Base-by-base conservation (phyloP, 2,329 filamentous ascomycete species). In the Neoscytalidium dimidiatum region DNA sequence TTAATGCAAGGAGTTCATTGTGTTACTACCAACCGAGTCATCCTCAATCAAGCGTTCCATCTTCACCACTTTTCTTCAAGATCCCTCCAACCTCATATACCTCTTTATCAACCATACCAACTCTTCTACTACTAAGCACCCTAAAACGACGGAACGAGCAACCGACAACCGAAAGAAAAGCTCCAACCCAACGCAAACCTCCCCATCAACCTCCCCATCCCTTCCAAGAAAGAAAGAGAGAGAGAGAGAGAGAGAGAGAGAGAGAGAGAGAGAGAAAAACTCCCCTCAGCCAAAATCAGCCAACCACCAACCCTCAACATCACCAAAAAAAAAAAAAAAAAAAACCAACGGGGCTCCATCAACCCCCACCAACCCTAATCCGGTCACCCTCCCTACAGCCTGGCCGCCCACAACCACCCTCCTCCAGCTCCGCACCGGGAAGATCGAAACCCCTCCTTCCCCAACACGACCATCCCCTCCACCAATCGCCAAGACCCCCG, bases 401-500 rank as follows among this genome's bases (percentile, higher is more conserved):
- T 76, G 76, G 65, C 31, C 65, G 65, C 31, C 65, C 1, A 71
- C 73, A 0, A 85, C 88, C 65, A 80, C 74, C 3, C 77, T 90
- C 13, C 73, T 85, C 23, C 84, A 89, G 70, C 75, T 90, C 14
- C 84, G 87, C 31, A 83, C 83, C 0, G 85, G 84, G 26, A 83
- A 79, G 67, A n/a, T n/a, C n/a, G n/a, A n/a, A 84, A 88, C 80
- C 85, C 85, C 72, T 29, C 21, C 28, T 80, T 88, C 75, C 79
- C 80, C 3, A 82, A 82, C 0, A 77, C 87, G 2, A 78, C 78
- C 13, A 79, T 86, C 49, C 26, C 80, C 64, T 84, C 84, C 0
- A 87, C 84, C 1, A 90, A 89, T 66, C 82, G 86, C 75, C 88
- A 88, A 71, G 69, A 68, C 0, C 62, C 79, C 2, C 77, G 82